Evolutionary conservation across 495 filamentous ascomycete species (phyloP).

Genomic region (Tuber microsphaerosporum): DNA sequence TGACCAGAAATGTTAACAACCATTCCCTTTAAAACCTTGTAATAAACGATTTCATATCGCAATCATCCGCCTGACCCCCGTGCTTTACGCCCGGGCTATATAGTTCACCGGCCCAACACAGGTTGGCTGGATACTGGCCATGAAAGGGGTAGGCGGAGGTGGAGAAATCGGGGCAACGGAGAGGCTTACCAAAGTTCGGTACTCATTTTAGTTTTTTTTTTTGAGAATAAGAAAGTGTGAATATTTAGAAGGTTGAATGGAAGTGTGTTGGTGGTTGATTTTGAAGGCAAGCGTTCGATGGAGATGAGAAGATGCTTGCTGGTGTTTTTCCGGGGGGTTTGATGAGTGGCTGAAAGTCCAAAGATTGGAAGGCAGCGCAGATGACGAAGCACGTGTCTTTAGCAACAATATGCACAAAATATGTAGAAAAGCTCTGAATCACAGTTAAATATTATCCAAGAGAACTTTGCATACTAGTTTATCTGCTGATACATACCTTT

Average conservation of each 20-base stretch:
- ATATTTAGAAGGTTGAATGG: background rate
- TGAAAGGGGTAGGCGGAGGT: slow-evolving; percentile 7
- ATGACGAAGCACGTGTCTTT: background rate
- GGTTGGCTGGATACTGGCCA: slow-evolving; percentile 6
- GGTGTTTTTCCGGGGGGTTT: background rate
- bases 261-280: background rate
- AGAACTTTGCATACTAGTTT: background rate
- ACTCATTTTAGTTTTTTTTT: slow-evolving; percentile 20
- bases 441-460: background rate
- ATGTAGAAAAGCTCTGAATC: background rate
- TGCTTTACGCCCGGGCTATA: background rate
- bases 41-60: slow-evolving; percentile 1
- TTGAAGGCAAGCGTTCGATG: background rate
- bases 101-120: slow-evolving; percentile 6
- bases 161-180: slow-evolving; percentile 15
- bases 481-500: background rate
- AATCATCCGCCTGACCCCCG: slow-evolving; percentile 4
- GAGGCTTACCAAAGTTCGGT: slow-evolving; percentile 40
- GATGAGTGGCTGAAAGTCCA: background rate
- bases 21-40: background rate
- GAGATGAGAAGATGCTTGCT: slow-evolving; percentile 2
- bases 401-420: background rate
- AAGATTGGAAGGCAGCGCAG: background rate
- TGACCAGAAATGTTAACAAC: slow-evolving; percentile 42
- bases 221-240: background rate